Percentiles rank a stretch among this genome's conserved stretches.
Evolutionary conservation across 1,139 yeast genomes (phyloP).

Genomic region (Blastobotrys illinoisensis): DNA sequence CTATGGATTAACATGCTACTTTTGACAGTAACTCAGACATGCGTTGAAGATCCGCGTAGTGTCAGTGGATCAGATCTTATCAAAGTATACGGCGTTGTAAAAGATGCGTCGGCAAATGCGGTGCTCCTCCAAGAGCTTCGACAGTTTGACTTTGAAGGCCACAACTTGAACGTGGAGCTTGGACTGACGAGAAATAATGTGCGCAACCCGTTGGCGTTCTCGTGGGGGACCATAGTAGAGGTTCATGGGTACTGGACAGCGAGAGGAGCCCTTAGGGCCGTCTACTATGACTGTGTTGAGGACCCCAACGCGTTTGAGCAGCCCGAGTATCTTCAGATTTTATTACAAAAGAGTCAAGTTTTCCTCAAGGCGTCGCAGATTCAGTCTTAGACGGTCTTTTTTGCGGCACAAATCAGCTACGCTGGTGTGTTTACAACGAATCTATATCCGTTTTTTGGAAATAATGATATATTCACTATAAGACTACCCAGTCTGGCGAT

Average conservation of each 20-base stretch:
- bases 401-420: no score
- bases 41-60: neutral
- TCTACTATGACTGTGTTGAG: neutral
- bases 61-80: slow-evolving; percentile 2
- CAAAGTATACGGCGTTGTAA: slow-evolving; percentile 5
- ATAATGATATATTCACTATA: no score
- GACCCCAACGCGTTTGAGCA: neutral
- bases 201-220: neutral
- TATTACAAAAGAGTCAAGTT: neutral
- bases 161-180: neutral
- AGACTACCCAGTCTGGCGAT: no score
- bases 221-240: slow-evolving; percentile 1
- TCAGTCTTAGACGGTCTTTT: neutral
- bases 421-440: no score
- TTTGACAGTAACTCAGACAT: slow-evolving; percentile 4
- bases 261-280: neutral
- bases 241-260: slow-evolving; percentile 8
- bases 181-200: neutral
- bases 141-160: neutral
- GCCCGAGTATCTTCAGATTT: neutral
- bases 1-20: slow-evolving; percentile 1
- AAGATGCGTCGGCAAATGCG: neutral
- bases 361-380: neutral
- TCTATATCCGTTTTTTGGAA: no score
- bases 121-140: neutral